Conservation (phyloP, 345 rosid species). For the Ceriops decandra region DNA sequence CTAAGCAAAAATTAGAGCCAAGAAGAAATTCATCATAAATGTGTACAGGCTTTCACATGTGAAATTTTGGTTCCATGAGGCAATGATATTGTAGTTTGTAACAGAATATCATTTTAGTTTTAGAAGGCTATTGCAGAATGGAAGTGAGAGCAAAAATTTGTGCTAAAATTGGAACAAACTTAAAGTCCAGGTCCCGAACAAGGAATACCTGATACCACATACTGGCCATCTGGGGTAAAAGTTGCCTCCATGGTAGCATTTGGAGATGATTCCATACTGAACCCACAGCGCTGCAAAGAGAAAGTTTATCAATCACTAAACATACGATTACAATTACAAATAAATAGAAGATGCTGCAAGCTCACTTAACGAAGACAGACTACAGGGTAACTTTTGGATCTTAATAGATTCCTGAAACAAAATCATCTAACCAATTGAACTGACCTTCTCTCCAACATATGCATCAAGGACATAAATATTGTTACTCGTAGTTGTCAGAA, state of each 20-base stretch:
- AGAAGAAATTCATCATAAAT: not conserved
- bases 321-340: not conserved
- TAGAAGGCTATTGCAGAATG: not conserved
- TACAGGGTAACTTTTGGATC: not conserved
- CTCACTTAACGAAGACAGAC: not conserved
- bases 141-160: not conserved
- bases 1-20: not conserved
- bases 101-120: not conserved
- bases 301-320: slow-evolving; percentile 14
- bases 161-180: not conserved
- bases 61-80: not conserved
- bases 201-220: slow-evolving; percentile 75
- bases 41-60: not conserved
- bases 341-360: not conserved
- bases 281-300: slow-evolving; percentile 72
- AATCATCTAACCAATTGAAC: slow-evolving; percentile 6
- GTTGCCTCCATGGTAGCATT: slow-evolving; percentile 78
- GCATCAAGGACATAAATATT: slow-evolving; percentile 89
- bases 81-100: not conserved
- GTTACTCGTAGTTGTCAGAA: slow-evolving; percentile 84
- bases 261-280: slow-evolving; percentile 86
- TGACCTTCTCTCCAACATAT: slow-evolving; percentile 93
- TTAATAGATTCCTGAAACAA: not conserved
- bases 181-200: slow-evolving; percentile 3
- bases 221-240: slow-evolving; percentile 94